Percentiles rank a stretch among this genome's conserved stretches.
phyloP scores from a whole-genome alignment of 495 filamentous ascomycete species.

The Bombardia bombarda region DNA sequence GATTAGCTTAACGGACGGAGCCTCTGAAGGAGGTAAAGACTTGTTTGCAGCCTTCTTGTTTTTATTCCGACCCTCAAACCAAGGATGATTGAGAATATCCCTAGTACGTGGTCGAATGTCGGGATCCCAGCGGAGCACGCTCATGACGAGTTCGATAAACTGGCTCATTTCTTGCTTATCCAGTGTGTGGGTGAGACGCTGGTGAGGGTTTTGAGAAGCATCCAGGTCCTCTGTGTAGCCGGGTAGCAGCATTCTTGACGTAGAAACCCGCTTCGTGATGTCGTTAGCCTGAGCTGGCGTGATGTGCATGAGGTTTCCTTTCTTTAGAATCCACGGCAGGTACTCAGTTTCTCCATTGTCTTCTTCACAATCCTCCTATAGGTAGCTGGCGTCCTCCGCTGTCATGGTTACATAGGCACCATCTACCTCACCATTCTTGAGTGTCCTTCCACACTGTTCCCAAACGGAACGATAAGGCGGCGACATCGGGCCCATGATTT shows the following conservation, averaged over 20 bases:
- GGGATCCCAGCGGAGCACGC: background rate
- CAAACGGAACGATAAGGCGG: background rate
- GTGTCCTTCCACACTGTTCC: background rate
- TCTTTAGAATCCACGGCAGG: no score
- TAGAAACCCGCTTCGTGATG: background rate
- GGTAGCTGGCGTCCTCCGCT: no score
- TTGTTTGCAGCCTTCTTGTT: no score
- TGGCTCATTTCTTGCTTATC: background rate
- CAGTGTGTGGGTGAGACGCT: background rate
- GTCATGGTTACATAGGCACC: no score
- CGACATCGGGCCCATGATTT: background rate
- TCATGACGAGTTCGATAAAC: background rate
- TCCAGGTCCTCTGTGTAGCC: background rate
- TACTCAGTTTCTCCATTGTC: no score
- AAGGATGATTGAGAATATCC: background rate
- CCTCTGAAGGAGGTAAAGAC: no score
- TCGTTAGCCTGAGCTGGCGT: background rate
- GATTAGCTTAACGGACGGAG: no score
- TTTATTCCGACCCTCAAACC: background rate
- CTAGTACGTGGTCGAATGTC: background rate
- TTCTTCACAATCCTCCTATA: no score
- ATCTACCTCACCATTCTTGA: background rate
- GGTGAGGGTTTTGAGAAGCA: background rate
- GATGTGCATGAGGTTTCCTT: no score
- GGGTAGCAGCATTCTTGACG: background rate